phyloP scores from a whole-genome alignment of 495 filamentous ascomycete genomes.

The Recurvomyces mirabilis region DNA sequence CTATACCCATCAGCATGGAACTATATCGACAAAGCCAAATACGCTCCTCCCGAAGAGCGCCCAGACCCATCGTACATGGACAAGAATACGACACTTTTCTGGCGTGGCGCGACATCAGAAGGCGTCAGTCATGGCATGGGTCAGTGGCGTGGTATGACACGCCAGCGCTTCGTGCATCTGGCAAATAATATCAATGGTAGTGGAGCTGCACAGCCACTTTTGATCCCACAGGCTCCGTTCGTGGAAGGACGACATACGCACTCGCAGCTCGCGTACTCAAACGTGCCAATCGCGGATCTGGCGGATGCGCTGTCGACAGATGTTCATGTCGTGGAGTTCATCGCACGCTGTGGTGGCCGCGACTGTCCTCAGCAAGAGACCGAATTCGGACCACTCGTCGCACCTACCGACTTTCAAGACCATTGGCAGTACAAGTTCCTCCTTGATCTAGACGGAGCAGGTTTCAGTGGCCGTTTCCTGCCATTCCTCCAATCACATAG shows the following conservation, averaged over 20 bases:
- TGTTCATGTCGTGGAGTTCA: conserved; percentile 33
- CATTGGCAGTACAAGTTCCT: conserved; percentile 55
- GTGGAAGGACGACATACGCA: conserved; percentile 5
- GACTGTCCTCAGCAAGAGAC: conserved; percentile 38
- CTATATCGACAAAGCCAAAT: conserved; percentile 27
- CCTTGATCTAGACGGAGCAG: conserved; percentile 59
- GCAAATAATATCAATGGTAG: conserved; percentile 37
- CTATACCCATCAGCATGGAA: conserved; percentile 32
- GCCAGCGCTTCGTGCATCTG: conserved; percentile 47
- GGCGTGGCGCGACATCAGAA: conserved; percentile 39
- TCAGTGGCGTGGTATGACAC: conserved; percentile 45
- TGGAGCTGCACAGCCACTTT: conserved; percentile 24
- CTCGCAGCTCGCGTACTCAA: conserved; percentile 17
- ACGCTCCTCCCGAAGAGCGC: conserved; percentile 21
- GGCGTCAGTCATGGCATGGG: conserved; percentile 32
- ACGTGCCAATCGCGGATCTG: conserved; percentile 11
- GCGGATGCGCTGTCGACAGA: conserved; percentile 15
- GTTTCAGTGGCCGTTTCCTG: conserved; percentile 52
- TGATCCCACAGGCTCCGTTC: conserved; percentile 24
- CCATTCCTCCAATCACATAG: conserved; percentile 50
- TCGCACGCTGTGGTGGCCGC: conserved; percentile 40
- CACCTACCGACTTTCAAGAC: conserved; percentile 41
- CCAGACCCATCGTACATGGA: conserved; percentile 23
- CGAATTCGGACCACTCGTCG: conserved; percentile 39
- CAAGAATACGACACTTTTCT: conserved; percentile 28